Evolutionary conservation across 2,329 filamentous ascomycete genomes (phyloP).

Genomic region (Pseudocercospora ulei): DNA sequence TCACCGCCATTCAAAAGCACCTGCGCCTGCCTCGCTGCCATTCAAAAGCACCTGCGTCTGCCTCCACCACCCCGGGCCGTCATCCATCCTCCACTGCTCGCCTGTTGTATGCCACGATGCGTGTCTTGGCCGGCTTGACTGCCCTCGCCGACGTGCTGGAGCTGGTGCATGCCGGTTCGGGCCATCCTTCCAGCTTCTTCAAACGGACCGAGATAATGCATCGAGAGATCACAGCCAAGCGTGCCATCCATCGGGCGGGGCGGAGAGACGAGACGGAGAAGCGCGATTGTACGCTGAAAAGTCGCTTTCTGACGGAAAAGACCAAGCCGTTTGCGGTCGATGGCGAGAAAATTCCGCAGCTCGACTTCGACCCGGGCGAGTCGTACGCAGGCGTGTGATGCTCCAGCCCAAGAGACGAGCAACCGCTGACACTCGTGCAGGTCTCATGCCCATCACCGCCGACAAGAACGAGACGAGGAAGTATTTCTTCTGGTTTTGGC

Average conservation of each 20-base stretch:
- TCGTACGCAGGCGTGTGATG: slow-evolving; percentile 32
- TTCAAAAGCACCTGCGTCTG: no score
- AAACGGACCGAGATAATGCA: not conserved
- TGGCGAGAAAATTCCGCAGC: slow-evolving; percentile 31
- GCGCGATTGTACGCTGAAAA: slow-evolving; percentile 1
- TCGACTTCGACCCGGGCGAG: slow-evolving; percentile 41
- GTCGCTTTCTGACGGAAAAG: slow-evolving; percentile 14
- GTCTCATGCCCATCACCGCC: slow-evolving; percentile 47
- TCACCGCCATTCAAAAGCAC: no score
- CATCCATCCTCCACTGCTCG: not conserved
- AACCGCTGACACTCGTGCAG: slow-evolving; percentile 15
- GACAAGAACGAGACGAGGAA: slow-evolving; percentile 39
- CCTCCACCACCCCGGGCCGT: not conserved
- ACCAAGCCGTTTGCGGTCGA: slow-evolving; percentile 25
- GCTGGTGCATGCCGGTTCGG: not conserved
- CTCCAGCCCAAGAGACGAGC: no score
- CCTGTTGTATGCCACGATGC: not conserved
- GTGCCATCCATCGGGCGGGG: not conserved
- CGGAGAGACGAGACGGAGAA: not conserved
- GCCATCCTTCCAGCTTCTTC: not conserved
- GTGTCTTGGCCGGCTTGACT: not conserved
- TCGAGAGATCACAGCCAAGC: not conserved
- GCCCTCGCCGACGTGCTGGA: not conserved
- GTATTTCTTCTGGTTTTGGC: slow-evolving; percentile 51
- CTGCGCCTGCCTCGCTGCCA: no score